Base-by-base conservation (phyloP, 208 protist genomes). In the Sergeia podlipaevii region DNA sequence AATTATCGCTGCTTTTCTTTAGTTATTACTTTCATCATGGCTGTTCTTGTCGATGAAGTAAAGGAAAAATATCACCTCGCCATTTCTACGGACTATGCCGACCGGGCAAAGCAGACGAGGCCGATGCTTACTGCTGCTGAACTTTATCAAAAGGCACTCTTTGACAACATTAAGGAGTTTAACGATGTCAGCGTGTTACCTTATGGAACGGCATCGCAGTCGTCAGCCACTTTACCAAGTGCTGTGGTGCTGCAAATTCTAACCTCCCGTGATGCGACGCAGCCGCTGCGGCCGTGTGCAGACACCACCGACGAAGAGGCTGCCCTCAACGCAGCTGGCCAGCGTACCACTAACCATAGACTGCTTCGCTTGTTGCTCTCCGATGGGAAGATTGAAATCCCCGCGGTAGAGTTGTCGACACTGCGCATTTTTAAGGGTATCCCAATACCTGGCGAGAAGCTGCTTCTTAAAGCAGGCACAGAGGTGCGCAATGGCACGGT, bases 401-500 rank as follows among this genome's bases (percentile, higher is more conserved):
- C 83, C 3, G 83, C 82, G 2, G 44, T 87, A 29, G 83, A 94
- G 52, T 58, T 94, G 30, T 75, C 73, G 8, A 94, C 83, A 7
- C 68, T 89, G 37, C 24, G 46, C 6, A 47, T 67, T 6, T 90
- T 94, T 45, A 55, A 65, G 15, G 51, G 61, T 27, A 80, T 94
- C 30, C 87, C 87, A 1, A 62, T 81, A 7, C 83, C 87, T 0
- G 87, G 83, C 5, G 77, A 89, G 30, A 94, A 90, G 45, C 27
- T 94, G 13, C 68, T 89, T 18, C 48, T 94, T 11, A 71, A 73
- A n/a, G 64, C 66, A 23, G 74, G 65, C 5, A 48, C 83, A 4
- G 74, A 89, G 42, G 76, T 94, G 45, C 70, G 67, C 38, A 85
- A 85, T 59, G 83, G 87, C 8, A 67, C 67, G 36, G 75, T 94